phyloP scores from a whole-genome alignment of 2,329 filamentous ascomycete species.

The Sphaerulina populicola region DNA sequence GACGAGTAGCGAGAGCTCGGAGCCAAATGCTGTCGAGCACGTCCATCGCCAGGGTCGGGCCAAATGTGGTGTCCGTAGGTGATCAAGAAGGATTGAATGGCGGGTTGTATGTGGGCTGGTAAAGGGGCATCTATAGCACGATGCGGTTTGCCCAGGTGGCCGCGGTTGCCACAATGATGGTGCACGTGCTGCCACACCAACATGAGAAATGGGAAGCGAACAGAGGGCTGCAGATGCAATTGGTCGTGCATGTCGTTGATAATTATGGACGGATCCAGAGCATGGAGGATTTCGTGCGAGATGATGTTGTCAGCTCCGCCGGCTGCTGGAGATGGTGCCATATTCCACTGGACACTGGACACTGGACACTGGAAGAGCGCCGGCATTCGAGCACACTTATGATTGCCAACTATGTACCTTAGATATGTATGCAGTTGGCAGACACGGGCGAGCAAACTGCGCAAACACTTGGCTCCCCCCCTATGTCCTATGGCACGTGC shows the following conservation, averaged over 20 bases:
- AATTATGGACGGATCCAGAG: neutral
- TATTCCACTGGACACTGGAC: neutral
- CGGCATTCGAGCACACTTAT: no score
- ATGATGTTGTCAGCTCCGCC: neutral
- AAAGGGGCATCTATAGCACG: neutral
- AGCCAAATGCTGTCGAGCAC: neutral
- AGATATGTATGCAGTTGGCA: no score
- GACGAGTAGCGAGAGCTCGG: neutral
- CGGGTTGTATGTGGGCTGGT: neutral
- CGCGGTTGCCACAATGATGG: neutral
- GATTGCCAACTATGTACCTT: no score
- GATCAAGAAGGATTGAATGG: neutral
- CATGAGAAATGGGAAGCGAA: neutral
- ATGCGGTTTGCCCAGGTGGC: neutral
- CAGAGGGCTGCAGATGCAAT: neutral
- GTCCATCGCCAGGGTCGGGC: neutral
- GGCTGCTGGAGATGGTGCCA: neutral
- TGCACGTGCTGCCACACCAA: neutral
- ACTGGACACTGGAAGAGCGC: no score
- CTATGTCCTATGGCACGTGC: no score
- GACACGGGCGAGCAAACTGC: no score
- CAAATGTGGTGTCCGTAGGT: neutral
- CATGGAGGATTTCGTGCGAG: neutral
- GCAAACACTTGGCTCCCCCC: no score
- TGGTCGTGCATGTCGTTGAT: neutral